Percentiles rank a stretch among this genome's conserved stretches.
Conservation (phyloP, 352 stramenopile genomes). For the Globisporangium okanoganense region DNA sequence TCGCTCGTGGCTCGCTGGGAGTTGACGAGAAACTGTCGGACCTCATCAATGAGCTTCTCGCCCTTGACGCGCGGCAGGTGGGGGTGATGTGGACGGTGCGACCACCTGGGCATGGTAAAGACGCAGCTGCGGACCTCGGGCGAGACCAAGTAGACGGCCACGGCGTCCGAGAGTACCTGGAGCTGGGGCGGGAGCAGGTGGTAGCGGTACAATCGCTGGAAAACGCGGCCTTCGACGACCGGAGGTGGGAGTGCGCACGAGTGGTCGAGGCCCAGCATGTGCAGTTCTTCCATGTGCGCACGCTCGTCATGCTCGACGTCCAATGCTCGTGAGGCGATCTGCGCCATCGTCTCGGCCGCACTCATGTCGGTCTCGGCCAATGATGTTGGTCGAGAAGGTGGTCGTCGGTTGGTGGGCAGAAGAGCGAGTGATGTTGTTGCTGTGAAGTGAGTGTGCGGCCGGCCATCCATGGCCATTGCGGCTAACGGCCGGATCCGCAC, state of each 20-base stretch:
- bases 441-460: too few species aligned
- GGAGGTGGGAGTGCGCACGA: neutral
- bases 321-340: constrained; percentile 27
- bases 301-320: constrained; percentile 25
- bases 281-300: constrained; percentile 21
- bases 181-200: constrained; percentile 13
- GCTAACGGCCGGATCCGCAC: constrained; percentile 3
- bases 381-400: neutral
- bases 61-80: constrained; percentile 35
- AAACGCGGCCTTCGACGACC: constrained; percentile 25
- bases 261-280: constrained; percentile 5
- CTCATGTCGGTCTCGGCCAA: constrained; percentile 12
- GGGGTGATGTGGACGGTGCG: neutral
- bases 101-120: constrained; percentile 16
- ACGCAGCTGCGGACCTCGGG: constrained; percentile 12
- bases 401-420: neutral
- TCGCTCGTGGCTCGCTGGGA: constrained; percentile 23
- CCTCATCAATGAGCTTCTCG: constrained; percentile 28
- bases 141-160: constrained; percentile 9
- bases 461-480: neutral
- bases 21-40: constrained; percentile 20
- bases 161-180: constrained; percentile 13
- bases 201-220: constrained; percentile 25
- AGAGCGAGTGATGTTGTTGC: neutral
- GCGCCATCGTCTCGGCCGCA: constrained; percentile 27